Evolutionary conservation across 1,139 yeast genomes (phyloP), one percentile per base, ranked within the genome.

Genomic region (Taphrina betulina): DNA sequence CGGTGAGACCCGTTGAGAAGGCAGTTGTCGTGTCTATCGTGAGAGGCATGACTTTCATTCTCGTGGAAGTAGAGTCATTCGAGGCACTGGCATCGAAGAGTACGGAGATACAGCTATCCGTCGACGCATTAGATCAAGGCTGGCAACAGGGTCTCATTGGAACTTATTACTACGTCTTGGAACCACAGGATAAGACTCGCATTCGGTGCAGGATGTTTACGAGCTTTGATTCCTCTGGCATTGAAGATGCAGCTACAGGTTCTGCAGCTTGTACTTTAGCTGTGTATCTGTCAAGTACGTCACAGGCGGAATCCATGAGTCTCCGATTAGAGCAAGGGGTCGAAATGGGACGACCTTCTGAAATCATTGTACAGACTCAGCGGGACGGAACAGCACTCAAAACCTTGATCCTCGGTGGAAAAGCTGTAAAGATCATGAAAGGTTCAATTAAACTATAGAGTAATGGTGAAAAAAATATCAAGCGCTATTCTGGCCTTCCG

Each of bases 191-290:
- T 26, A 34, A 12, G 10, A 34, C 16, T 19, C 17, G 43, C 10
- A 17, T n/a, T 16, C 53, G 24, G 10, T 35, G 43, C 19, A 19
- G 46, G 10, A 33, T 38, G 40, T 31, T 33, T 20, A 40, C 54
- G 12, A 28, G 40, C 8, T 29, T 50, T 24, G 46, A 50, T 17
- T 29, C 34, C 4, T n/a, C 31, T 17, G 37, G 20, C 7, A 7
- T 50, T 22, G 54, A 50, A 31, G 54, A 50, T 33, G 46, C 54
- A 3, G 54, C 54, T 2, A 50, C 54, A 5, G 54, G 54, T 24
- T 35, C 44, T 10, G 54, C 54, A 2, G 54, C 54, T 4, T 31
- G 54, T 31, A 26, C 46, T 3, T 22, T 50, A 10, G 38, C 54
- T 2, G 44, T 26, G 14, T 22, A 29, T 10, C 46, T 50, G n/a